phyloP scores from a whole-genome alignment of 1,284 basidiomycete species.

The Ustilago hordei region DNA sequence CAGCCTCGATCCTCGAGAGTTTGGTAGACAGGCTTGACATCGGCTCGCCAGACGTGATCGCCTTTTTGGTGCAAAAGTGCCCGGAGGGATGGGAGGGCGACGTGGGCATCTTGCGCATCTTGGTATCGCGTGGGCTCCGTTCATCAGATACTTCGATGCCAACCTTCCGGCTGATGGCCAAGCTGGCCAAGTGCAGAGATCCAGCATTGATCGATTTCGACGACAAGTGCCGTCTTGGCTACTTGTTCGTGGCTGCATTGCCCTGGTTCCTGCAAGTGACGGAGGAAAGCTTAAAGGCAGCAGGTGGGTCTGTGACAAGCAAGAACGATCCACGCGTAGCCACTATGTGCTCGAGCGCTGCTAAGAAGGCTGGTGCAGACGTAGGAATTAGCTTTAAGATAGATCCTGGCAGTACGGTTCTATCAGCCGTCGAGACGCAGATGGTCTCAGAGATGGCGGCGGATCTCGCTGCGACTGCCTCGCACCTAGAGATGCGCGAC shows the following conservation, averaged over 20 bases:
- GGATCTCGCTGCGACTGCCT: slow-evolving; percentile 80
- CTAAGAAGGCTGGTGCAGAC: slow-evolving; percentile 17
- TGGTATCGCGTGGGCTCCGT: slow-evolving; percentile 83
- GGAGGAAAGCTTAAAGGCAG: slow-evolving; percentile 69
- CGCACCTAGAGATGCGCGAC: slow-evolving; percentile 78
- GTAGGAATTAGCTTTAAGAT: slow-evolving; percentile 1
- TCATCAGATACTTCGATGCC: slow-evolving; percentile 79
- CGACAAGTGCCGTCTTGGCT: slow-evolving; percentile 77
- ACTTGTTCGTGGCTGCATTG: slow-evolving; percentile 84
- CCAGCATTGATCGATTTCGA: slow-evolving; percentile 79
- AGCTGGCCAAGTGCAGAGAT: slow-evolving; percentile 77
- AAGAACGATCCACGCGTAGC: slow-evolving; percentile 36
- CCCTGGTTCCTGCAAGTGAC: slow-evolving; percentile 90
- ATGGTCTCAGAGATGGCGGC: slow-evolving; percentile 79
- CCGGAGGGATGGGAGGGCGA: slow-evolving; percentile 81
- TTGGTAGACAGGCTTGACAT: slow-evolving; percentile 82
- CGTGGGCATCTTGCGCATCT: slow-evolving; percentile 77
- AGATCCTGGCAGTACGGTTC: slow-evolving; percentile 34
- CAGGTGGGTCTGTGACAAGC: slow-evolving; percentile 27
- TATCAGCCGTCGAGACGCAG: slow-evolving; percentile 75
- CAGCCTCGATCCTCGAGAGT: slow-evolving; percentile 77
- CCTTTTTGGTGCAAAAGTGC: slow-evolving; percentile 77
- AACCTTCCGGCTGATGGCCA: slow-evolving; percentile 80
- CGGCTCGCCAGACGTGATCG: slow-evolving; percentile 76
- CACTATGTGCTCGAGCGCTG: slow-evolving; percentile 12